phyloP scores from a whole-genome alignment of 1,284 basidiomycete species.

The Rhodotorula glutinis region DNA sequence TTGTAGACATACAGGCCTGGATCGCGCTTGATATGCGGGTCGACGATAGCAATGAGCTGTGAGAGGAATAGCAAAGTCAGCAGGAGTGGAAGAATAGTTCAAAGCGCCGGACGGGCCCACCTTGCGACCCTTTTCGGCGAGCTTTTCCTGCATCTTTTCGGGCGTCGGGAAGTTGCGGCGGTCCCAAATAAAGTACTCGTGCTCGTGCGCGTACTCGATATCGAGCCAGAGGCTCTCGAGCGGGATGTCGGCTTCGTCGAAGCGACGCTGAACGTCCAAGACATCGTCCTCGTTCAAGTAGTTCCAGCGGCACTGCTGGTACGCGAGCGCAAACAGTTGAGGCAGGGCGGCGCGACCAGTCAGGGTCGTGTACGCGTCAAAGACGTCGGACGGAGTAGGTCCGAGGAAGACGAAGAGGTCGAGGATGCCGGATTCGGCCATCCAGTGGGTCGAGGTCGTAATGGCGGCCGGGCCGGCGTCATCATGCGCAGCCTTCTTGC shows the following conservation, averaged over 20 bases:
- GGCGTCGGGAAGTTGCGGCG: conserved; percentile 88
- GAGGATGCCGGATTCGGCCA: conserved; percentile 92
- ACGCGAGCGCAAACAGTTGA: conserved; percentile 84
- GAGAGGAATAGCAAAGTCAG: neutral
- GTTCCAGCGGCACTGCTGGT: conserved; percentile 99
- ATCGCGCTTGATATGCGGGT: conserved; percentile 89
- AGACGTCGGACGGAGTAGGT: conserved; percentile 73
- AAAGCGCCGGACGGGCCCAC: conserved; percentile 50
- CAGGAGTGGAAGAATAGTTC: neutral
- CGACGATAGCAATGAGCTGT: conserved; percentile 94
- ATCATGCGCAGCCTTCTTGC: conserved; percentile 5
- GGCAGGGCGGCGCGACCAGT: conserved; percentile 85
- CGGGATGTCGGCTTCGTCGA: conserved; percentile 91
- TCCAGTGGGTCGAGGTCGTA: conserved; percentile 86
- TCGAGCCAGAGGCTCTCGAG: conserved; percentile 98
- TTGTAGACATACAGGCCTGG: conserved; percentile 79
- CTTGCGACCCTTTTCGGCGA: conserved; percentile 81
- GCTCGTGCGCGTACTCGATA: conserved; percentile 83
- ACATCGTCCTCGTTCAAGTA: conserved; percentile 90
- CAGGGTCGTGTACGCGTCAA: conserved; percentile 77
- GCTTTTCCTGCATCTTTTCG: conserved; percentile 83
- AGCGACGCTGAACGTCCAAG: conserved; percentile 76
- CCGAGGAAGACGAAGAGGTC: conserved; percentile 92
- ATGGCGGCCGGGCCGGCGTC: conserved; percentile 30
- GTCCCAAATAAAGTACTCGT: conserved; percentile 98